Base-by-base conservation (phyloP, 176 grass and related monocot genomes). In the Lolium multiflorum region DNA sequence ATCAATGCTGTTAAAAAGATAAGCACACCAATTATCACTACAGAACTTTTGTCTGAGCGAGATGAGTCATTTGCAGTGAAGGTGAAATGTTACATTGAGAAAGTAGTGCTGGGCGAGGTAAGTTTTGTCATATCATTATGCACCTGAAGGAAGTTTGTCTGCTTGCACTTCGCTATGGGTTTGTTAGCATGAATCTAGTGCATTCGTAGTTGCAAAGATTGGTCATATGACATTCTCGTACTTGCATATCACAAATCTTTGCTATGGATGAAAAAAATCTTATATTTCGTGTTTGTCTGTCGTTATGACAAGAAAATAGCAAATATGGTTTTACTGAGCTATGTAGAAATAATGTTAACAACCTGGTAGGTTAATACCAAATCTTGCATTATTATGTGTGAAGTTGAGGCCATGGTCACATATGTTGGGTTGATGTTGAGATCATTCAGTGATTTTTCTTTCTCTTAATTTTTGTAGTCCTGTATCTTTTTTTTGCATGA, bases 1-100 rank as follows among this genome's bases (percentile, higher is more conserved):
- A 98, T 98, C 77, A 95, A 95, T 82, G 96, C 90, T 49, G 55
- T 88, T 44, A 98, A 95, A 89, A 95, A 95, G 18, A 98, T 98
- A 89, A 98, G 91, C 80, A 98, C 93, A 18, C 96, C 93, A 26
- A 88, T 95, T 74, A 89, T 98, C 54, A 91, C 88, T 37, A 87
- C 93, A 76, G 88, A 61, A 51, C 90, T 98, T 86, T 22, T 94
- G 46, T 77, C 75, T 67, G 84, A 68, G 76, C 16, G 76, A 70
- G 86, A 98, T 87, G 89, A 83, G 16, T 28, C 83, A 26, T 92
- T 82, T 47, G 96, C 93, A 77, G 77, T 81, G 6, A 89, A 92
- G 14, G 92, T 98, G 44, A 98, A 92, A 89, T 87, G 91, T 49
- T 87, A 84, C 77, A 92, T 98, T 74, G 93, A 95, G 88, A 98